Conservation (phyloP, 176 grass and related monocot species). For the Juncus effusus region DNA sequence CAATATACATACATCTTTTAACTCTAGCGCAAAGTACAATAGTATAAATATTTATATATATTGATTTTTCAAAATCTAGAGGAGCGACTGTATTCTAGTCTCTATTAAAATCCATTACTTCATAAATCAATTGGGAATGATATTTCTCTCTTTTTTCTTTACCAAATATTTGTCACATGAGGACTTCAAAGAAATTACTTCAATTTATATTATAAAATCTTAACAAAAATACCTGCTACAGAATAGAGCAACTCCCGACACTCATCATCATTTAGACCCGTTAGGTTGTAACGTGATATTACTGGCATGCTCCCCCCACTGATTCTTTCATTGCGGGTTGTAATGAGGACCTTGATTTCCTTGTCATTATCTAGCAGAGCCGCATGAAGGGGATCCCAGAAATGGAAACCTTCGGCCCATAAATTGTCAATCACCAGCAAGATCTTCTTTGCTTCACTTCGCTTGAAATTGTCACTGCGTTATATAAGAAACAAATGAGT, state of each 20-base stretch:
- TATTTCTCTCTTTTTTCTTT: too few relatives aligned
- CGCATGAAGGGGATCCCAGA: constrained; percentile 39
- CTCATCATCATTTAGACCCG: constrained; percentile 21
- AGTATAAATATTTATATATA: too few relatives aligned
- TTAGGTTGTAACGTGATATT: constrained; percentile 17
- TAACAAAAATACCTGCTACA: constrained; percentile 12
- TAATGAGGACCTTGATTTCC: constrained; percentile 48
- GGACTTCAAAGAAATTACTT: too few relatives aligned
- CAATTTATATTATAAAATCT: too few relatives aligned
- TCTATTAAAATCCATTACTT: too few relatives aligned
- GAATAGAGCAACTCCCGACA: constrained; percentile 35
- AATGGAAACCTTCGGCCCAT: constrained; percentile 33
- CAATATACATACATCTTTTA: too few relatives aligned
- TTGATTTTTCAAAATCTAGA: too few relatives aligned
- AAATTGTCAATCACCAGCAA: constrained; percentile 53
- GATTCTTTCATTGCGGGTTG: constrained; percentile 35
- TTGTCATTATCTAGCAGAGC: constrained; percentile 24
- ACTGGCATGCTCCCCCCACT: constrained; percentile 19
- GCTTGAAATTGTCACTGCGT: constrained; percentile 1
- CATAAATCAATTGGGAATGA: too few relatives aligned
- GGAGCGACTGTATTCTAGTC: too few relatives aligned
- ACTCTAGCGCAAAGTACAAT: too few relatives aligned
- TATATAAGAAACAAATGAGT: neutral
- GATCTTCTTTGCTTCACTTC: constrained; percentile 16
- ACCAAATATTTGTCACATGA: too few relatives aligned